Conservation (phyloP, 345 rosid species). For the Crucihimalaya himalaica region DNA sequence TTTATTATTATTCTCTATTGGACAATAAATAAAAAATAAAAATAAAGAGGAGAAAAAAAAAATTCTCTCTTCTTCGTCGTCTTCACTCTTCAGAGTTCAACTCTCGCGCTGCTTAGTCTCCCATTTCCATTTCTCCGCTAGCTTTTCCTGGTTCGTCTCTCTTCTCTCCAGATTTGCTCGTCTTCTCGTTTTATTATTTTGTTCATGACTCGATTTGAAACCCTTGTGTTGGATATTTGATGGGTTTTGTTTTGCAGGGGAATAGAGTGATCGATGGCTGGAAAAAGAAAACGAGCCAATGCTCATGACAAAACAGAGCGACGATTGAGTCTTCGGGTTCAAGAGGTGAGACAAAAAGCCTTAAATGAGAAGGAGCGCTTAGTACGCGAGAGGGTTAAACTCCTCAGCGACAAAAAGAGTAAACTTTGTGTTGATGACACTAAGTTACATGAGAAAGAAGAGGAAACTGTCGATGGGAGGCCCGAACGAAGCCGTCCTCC, state of each 20-base stretch:
- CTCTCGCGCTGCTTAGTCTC: conserved; percentile 9
- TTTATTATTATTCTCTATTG: neutral
- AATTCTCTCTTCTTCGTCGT: neutral
- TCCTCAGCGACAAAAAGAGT: conserved; percentile 33
- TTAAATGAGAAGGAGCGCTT: conserved; percentile 54
- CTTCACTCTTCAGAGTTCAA: neutral
- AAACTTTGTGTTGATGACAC: conserved; percentile 6
- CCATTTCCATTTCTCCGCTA: neutral
- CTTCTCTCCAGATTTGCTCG: neutral
- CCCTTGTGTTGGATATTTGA: neutral
- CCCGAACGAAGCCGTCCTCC: neutral
- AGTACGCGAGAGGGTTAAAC: conserved; percentile 47
- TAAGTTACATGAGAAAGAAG: neutral
- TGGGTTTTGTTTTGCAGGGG: neutral
- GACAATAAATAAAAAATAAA: neutral
- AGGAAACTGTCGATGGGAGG: neutral
- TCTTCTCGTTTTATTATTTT: neutral
- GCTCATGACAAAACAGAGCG: conserved; percentile 9
- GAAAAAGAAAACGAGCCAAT: conserved; percentile 4
- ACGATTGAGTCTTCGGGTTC: conserved; percentile 51
- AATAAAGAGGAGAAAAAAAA: no score
- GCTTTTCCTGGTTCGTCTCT: neutral
- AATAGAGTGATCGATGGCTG: neutral
- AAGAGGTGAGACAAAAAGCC: conserved; percentile 31
- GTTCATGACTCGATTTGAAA: neutral